Evolutionary conservation across 2,329 filamentous ascomycete species (phyloP), one percentile per base, ranked within the genome.

Genomic region (Ilyonectria robusta): DNA sequence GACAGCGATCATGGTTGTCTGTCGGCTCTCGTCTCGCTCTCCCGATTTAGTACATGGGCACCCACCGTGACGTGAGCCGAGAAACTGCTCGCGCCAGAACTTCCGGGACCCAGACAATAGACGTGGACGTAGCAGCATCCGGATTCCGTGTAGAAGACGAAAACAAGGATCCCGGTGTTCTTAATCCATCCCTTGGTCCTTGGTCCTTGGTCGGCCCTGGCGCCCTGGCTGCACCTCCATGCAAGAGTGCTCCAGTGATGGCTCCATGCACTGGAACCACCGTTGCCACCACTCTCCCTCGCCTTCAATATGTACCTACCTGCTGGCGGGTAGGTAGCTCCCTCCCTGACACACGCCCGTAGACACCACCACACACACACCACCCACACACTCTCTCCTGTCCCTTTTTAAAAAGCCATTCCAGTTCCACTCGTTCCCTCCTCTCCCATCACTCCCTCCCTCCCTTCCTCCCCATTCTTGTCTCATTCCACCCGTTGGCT

Each of bases 351-450:
- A 51, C 35, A 17, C 37, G 26, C 26, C 26, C 26, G 26, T 26
- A 26, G 6, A 26, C 37, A 17, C 13, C 37, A 40, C 57, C 35
- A 57, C 54, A 54, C 55, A 58, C 61, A 54, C 47, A 46, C 26
- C 44, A 21, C 33, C 15, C 17, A 51, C 29, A 7, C 48, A 37
- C 21, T 35, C 42, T 47, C 42, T 54, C 42, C 35, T 53, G 57
- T n/a, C 37, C 57, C 46, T 44, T 62, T 63, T 66, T 75, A 75
- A 71, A 75, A 74, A 58, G 65, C 69, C 75, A 70, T 75, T 71
- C 73, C 73, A 71, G 53, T 61, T 66, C 61, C 70, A 21, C 62
- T 59, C 54, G 63, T 64, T 69, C 62, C 62, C 65, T 69, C 66
- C 62, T 57, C 57, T 63, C 64, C 53, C 61, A 55, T 65, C 56